Conservation (phyloP, 345 rosid genomes). For the Limnanthes douglasii region DNA sequence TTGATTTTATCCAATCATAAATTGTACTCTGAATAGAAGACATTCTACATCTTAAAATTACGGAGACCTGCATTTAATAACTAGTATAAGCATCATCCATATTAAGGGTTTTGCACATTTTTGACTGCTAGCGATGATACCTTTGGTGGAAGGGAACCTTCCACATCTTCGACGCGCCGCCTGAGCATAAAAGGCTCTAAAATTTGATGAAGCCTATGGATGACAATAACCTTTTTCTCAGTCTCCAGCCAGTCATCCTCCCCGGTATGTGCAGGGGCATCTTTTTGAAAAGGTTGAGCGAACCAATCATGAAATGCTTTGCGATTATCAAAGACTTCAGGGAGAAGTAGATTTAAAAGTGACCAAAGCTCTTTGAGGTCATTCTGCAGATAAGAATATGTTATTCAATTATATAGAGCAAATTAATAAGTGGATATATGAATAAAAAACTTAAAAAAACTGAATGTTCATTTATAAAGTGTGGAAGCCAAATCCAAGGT, state of each 20-base stretch:
- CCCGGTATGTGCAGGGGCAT: constrained; percentile 58
- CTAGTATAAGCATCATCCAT: constrained; percentile 13
- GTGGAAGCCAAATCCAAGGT: constrained; percentile 2
- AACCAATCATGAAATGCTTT: constrained; percentile 99
- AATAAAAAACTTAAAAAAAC: constrained; percentile 3
- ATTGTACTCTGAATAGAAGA: constrained; percentile 93
- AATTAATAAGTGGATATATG: too few relatives aligned
- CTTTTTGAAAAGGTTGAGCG: constrained; percentile 95
- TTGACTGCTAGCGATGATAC: constrained; percentile 40
- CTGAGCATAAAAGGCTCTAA: constrained; percentile 99
- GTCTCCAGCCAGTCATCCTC: constrained; percentile 99
- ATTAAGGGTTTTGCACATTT: constrained; percentile 1
- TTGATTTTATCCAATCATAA: constrained; percentile 98
- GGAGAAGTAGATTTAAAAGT: constrained; percentile 91
- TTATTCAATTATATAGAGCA: not conserved
- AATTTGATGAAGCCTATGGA: constrained; percentile 98
- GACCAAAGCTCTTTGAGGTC: constrained; percentile 99
- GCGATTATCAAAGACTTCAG: constrained; percentile 97
- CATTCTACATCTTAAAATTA: constrained; percentile 93
- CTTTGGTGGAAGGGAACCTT: constrained; percentile 99
- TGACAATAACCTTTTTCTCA: constrained; percentile 95
- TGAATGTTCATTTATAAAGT: constrained; percentile 6
- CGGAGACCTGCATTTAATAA: constrained; percentile 57
- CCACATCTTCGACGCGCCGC: constrained; percentile 98
- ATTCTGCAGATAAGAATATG: constrained; percentile 38